These are phyloP conservation scores for Teunomyces aglyptinius DNA, from an alignment of 805 yeast species.

Conservation along the genomic window DNA sequence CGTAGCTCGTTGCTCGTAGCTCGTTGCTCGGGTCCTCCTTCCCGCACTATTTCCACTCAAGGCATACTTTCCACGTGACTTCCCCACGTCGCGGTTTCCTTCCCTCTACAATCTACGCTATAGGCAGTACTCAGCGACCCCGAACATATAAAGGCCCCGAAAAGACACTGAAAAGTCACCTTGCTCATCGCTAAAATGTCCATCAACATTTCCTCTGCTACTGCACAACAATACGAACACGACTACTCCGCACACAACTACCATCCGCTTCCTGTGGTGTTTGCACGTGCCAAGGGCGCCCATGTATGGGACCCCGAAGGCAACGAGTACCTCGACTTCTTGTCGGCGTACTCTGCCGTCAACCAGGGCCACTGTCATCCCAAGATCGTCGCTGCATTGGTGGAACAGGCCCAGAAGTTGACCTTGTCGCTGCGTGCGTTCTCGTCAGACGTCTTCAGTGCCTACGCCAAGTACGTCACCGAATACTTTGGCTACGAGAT, in stretches of 20 bases:
- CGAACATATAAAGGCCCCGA: conserved; percentile 1
- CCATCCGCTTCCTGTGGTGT: conserved; percentile 94
- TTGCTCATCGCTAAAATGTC: conserved; percentile 9
- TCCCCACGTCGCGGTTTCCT: conserved; percentile 11
- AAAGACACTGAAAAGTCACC: background rate
- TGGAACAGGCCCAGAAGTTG: conserved; percentile 80
- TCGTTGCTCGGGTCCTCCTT: no score
- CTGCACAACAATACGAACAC: conserved; percentile 67
- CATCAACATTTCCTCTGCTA: conserved; percentile 55
- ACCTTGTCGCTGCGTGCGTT: conserved; percentile 92
- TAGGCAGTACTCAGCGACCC: conserved; percentile 18
- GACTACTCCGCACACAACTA: conserved; percentile 94
- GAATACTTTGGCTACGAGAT: conserved; percentile 87
- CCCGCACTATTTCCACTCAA: background rate
- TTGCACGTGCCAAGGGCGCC: conserved; percentile 83
- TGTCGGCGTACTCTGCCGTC: conserved; percentile 95
- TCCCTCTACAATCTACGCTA: conserved; percentile 10
- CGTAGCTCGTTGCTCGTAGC: no score
- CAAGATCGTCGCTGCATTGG: conserved; percentile 76
- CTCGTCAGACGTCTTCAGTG: conserved; percentile 83
- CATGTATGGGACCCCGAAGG: conserved; percentile 99
- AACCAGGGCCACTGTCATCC: conserved; percentile 99
- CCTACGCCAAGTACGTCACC: conserved; percentile 82
- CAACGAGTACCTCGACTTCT: conserved; percentile 85
- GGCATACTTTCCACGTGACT: conserved; percentile 9